Conservation (phyloP, 768 basidiomycete species). For the Candolleomyces aberdarensis region DNA sequence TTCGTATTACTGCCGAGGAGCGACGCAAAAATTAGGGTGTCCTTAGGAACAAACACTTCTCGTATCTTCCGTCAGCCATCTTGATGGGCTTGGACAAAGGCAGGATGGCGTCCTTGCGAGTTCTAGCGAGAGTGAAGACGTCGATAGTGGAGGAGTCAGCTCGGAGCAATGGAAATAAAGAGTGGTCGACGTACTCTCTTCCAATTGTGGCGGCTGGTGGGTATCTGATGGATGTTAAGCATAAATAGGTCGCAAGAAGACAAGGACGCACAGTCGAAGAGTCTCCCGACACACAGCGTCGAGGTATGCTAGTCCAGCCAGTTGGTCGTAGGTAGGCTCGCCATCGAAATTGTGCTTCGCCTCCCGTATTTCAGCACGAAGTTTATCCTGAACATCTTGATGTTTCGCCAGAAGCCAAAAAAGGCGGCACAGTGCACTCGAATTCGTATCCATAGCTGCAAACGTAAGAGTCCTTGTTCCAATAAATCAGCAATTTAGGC, state of each 20-base stretch:
- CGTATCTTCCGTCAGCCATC: constrained; percentile 30
- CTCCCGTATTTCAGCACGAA: constrained; percentile 32
- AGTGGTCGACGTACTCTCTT: neutral
- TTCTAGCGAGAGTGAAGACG: neutral
- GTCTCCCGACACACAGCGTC: constrained; percentile 41
- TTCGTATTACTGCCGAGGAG: constrained; percentile 31
- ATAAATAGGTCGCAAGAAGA: neutral
- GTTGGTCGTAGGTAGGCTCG: constrained; percentile 33
- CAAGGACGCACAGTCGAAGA: constrained; percentile 29
- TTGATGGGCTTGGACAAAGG: constrained; percentile 43
- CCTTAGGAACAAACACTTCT: constrained; percentile 39
- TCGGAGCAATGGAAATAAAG: neutral
- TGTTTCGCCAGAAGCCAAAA: constrained; percentile 30
- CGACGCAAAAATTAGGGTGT: constrained; percentile 37
- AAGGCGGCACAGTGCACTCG: constrained; percentile 31
- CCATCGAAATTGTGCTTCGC: constrained; percentile 19
- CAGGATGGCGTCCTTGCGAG: constrained; percentile 24
- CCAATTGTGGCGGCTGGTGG: neutral
- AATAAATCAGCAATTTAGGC: neutral
- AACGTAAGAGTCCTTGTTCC: constrained; percentile 32
- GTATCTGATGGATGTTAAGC: neutral
- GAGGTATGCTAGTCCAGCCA: constrained; percentile 34
- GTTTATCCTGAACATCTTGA: constrained; percentile 33
- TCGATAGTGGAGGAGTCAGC: neutral
- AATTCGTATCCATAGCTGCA: constrained; percentile 42